These are phyloP conservation scores for Sporobolomyces phaffii DNA, from an alignment of 768 basidiomycete species.

Conservation along the genomic window DNA sequence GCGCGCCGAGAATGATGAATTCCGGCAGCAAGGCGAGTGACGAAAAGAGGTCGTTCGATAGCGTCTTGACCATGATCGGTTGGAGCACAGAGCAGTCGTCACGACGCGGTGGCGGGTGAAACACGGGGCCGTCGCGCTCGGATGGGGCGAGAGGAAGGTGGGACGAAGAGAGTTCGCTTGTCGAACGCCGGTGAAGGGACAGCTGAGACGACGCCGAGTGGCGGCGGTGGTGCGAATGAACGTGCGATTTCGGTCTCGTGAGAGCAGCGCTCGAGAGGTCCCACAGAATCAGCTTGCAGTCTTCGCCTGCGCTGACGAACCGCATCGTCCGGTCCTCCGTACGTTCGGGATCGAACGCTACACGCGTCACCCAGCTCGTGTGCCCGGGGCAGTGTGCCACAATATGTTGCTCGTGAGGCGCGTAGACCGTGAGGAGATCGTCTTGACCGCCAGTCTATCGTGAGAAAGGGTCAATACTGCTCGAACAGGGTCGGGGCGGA, in stretches of 20 bases:
- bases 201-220: constrained; percentile 58
- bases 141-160: constrained; percentile 42
- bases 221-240: constrained; percentile 78
- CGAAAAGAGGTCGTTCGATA: constrained; percentile 73
- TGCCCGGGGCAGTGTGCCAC: constrained; percentile 96
- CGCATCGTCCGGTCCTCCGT: constrained; percentile 71
- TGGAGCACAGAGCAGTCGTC: constrained; percentile 69
- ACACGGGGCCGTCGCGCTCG: constrained; percentile 48
- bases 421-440: constrained; percentile 87
- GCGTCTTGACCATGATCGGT: constrained; percentile 57
- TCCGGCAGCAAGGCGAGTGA: constrained; percentile 70
- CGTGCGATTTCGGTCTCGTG: constrained; percentile 37
- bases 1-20: constrained; percentile 70
- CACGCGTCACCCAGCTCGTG: constrained; percentile 80
- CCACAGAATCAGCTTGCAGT: constrained; percentile 87
- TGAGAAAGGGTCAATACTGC: too few relatives aligned
- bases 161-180: constrained; percentile 45
- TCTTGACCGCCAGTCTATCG: constrained; percentile 92
- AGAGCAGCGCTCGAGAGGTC: constrained; percentile 43
- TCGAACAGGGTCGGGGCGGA: not conserved
- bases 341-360: constrained; percentile 82
- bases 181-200: constrained; percentile 53
- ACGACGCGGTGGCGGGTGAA: constrained; percentile 81
- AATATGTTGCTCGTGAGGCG: constrained; percentile 87
- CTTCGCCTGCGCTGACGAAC: constrained; percentile 93